Evolutionary conservation across 805 yeast species (phyloP).

Genomic region (Debaryomyces tyrocola): DNA sequence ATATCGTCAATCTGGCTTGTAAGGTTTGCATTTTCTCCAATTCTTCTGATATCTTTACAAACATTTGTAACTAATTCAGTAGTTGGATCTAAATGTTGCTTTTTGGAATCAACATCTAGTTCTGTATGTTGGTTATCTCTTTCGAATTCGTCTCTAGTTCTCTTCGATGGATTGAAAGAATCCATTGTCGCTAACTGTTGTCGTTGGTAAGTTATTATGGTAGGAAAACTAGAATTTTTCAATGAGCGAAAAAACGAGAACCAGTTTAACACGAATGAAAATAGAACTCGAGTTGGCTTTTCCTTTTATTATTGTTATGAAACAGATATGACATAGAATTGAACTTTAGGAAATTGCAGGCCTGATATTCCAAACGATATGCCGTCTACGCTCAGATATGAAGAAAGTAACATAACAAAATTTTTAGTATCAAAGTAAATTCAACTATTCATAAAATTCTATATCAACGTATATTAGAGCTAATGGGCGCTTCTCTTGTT

Average conservation of each 20-base stretch:
- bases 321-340: too few species aligned
- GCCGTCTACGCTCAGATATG: too few species aligned
- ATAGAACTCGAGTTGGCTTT: too few species aligned
- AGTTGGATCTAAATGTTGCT: slow-evolving; percentile 41
- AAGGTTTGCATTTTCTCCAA: slow-evolving; percentile 44
- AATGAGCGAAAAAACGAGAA: neutral
- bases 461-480: too few species aligned
- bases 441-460: too few species aligned
- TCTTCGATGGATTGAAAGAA: slow-evolving; percentile 17
- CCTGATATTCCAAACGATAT: too few species aligned
- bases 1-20: slow-evolving; percentile 47
- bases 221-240: neutral
- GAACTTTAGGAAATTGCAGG: too few species aligned
- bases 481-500: too few species aligned
- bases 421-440: too few species aligned
- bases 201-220: neutral
- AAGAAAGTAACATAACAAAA: too few species aligned
- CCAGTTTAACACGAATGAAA: neutral
- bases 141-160: slow-evolving; percentile 32
- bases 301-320: too few species aligned
- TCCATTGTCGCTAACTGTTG: slow-evolving; percentile 3
- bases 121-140: slow-evolving; percentile 13
- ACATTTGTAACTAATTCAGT: slow-evolving; percentile 42
- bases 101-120: slow-evolving; percentile 29
- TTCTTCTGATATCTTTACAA: slow-evolving; percentile 44